These are phyloP conservation scores for Echinosphaeria canescens DNA, from an alignment of 2,329 filamentous ascomycete species.

Conservation along the genomic window DNA sequence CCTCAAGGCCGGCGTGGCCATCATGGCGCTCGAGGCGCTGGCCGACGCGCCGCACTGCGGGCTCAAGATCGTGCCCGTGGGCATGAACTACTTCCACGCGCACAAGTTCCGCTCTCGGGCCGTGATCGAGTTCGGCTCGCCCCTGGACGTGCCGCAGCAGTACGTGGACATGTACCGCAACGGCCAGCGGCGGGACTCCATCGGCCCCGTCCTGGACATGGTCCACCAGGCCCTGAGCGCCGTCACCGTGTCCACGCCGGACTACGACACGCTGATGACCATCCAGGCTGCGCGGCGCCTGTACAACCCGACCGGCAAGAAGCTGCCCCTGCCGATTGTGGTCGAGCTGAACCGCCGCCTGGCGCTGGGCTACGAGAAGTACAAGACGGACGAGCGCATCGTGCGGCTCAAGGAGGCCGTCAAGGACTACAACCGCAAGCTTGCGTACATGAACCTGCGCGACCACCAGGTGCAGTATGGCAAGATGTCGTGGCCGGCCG, in stretches of 20 bases:
- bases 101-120: slow-evolving; percentile 96
- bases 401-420: slow-evolving; percentile 54
- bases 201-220: slow-evolving; percentile 64
- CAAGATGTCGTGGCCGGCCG: slow-evolving; percentile 56
- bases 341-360: slow-evolving; percentile 87
- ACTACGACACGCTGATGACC: slow-evolving; percentile 92
- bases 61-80: slow-evolving; percentile 85
- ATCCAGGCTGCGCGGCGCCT: slow-evolving; percentile 86
- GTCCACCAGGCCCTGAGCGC: slow-evolving; percentile 70
- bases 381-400: slow-evolving; percentile 79
- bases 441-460: slow-evolving; percentile 67
- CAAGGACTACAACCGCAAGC: slow-evolving; percentile 66
- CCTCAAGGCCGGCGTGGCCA: slow-evolving; percentile 87
- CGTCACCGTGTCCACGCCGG: slow-evolving; percentile 79
- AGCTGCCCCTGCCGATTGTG: slow-evolving; percentile 75
- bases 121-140: slow-evolving; percentile 84
- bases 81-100: slow-evolving; percentile 99
- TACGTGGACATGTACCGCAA: slow-evolving; percentile 70
- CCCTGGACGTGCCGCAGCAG: slow-evolving; percentile 65
- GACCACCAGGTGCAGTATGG: slow-evolving; percentile 93
- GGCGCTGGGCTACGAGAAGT: slow-evolving; percentile 76
- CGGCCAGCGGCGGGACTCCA: slow-evolving; percentile 69
- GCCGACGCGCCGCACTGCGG: slow-evolving; percentile 72
- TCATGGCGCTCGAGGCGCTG: slow-evolving; percentile 88
- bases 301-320: slow-evolving; percentile 89